Conservation (phyloP, 768 basidiomycete genomes). For the Podaxis sp. region DNA sequence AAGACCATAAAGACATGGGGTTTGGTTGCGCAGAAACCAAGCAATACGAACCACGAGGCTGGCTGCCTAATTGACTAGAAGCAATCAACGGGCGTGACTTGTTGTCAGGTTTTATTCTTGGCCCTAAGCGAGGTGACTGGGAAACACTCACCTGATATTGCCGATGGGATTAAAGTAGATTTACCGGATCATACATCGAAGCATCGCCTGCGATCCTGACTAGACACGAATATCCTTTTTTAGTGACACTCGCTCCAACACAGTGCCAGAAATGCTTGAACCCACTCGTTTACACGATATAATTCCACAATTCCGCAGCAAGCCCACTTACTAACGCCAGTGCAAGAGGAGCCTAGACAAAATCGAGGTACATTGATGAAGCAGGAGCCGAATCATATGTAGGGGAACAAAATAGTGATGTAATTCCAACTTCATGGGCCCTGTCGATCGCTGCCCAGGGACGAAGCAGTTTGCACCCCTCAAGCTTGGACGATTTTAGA, state of each 20-base stretch:
- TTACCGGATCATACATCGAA: constrained; percentile 1
- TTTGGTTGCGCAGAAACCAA: not conserved
- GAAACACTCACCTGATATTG: not conserved
- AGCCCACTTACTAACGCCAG: not conserved
- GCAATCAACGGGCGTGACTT: not conserved
- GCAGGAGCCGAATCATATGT: not conserved
- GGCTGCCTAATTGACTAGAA: not conserved
- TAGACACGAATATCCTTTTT: not conserved
- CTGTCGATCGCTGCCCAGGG: not conserved
- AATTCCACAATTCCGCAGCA: not conserved
- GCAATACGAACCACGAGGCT: not conserved
- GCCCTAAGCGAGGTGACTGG: not conserved
- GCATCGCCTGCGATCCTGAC: not conserved
- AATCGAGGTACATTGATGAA: not conserved
- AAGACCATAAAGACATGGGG: not conserved
- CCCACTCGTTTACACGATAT: not conserved
- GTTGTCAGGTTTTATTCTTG: not conserved
- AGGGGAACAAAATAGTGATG: not conserved
- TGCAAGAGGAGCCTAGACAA: not conserved
- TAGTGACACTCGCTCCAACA: not conserved
- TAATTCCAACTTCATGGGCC: not conserved
- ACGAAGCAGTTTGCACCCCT: not conserved
- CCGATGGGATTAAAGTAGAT: not conserved
- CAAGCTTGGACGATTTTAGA: not conserved
- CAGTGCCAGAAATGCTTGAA: not conserved